phyloP scores from a whole-genome alignment of 768 basidiomycete genomes.

The Naganishia kalamii region DNA sequence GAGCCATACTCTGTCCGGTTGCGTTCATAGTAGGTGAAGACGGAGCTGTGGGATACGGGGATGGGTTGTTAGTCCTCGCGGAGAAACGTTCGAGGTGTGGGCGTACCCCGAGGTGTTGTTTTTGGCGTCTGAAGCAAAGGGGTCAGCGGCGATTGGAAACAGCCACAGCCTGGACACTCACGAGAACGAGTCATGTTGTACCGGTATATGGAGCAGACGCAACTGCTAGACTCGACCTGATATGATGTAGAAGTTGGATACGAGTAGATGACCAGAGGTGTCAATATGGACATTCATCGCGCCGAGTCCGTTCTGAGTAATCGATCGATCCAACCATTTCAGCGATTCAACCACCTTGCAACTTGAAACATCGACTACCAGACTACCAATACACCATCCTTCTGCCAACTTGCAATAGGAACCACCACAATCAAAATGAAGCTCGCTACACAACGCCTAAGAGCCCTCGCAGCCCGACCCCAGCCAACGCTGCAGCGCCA shows the following conservation, averaged over 20 bases:
- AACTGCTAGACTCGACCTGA: background rate
- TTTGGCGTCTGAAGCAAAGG: slow-evolving; percentile 24
- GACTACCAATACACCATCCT: background rate
- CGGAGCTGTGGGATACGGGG: slow-evolving; percentile 1
- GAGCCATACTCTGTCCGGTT: slow-evolving; percentile 32
- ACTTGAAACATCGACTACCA: too few relatives aligned
- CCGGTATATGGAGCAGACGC: background rate
- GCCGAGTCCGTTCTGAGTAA: background rate
- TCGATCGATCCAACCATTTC: background rate
- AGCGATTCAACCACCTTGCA: background rate
- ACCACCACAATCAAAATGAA: background rate
- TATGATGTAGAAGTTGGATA: background rate
- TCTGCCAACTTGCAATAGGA: background rate
- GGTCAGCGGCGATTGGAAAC: slow-evolving; percentile 19
- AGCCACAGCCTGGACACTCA: slow-evolving; percentile 19
- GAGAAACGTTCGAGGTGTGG: too few relatives aligned
- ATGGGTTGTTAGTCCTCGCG: background rate
- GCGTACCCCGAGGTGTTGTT: slow-evolving; percentile 23
- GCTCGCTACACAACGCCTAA: background rate
- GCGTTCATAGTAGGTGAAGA: slow-evolving; percentile 33
- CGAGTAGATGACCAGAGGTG: too few relatives aligned
- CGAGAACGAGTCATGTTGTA: slow-evolving; percentile 8
- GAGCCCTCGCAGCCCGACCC: background rate
- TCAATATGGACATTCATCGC: background rate
- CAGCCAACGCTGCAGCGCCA: background rate